Evolutionary conservation across 768 basidiomycete genomes (phyloP).

Genomic region (Termitomyces sp.): DNA sequence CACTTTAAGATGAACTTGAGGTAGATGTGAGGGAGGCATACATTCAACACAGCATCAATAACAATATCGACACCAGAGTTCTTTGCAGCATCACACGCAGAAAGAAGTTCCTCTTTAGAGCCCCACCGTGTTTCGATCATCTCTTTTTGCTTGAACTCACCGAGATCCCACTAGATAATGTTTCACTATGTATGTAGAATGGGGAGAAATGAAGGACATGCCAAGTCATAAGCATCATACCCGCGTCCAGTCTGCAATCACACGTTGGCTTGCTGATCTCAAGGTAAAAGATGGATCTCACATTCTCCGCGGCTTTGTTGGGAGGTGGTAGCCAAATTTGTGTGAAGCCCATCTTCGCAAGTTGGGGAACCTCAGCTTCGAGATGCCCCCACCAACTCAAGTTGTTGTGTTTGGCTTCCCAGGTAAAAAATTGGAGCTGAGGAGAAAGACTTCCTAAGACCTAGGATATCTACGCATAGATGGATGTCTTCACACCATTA

Average conservation of each 20-base stretch:
- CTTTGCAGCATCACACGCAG: constrained; percentile 63
- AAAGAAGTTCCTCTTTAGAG: constrained; percentile 70
- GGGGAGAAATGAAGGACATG: constrained; percentile 25
- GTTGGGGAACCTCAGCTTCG: constrained; percentile 53
- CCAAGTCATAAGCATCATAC: constrained; percentile 85
- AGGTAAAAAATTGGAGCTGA: constrained; percentile 82
- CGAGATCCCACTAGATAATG: constrained; percentile 69
- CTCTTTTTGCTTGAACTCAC: constrained; percentile 79
- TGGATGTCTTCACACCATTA: constrained; percentile 51
- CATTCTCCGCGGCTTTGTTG: constrained; percentile 67
- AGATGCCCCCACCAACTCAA: constrained; percentile 83
- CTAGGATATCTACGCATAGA: background rate
- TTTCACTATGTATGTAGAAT: background rate
- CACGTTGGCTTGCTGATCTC: background rate
- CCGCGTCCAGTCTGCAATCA: constrained; percentile 57
- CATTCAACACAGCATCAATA: constrained; percentile 88
- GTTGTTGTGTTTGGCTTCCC: constrained; percentile 54
- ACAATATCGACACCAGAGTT: constrained; percentile 67
- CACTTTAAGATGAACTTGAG: constrained; percentile 6
- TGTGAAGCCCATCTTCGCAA: constrained; percentile 67
- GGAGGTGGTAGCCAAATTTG: constrained; percentile 84
- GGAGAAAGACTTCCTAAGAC: background rate
- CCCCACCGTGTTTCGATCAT: constrained; percentile 79
- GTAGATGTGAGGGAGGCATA: constrained; percentile 23
- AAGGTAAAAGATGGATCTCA: background rate